phyloP scores from a whole-genome alignment of 1,284 basidiomycete genomes.

The Volvariella volvacea region DNA sequence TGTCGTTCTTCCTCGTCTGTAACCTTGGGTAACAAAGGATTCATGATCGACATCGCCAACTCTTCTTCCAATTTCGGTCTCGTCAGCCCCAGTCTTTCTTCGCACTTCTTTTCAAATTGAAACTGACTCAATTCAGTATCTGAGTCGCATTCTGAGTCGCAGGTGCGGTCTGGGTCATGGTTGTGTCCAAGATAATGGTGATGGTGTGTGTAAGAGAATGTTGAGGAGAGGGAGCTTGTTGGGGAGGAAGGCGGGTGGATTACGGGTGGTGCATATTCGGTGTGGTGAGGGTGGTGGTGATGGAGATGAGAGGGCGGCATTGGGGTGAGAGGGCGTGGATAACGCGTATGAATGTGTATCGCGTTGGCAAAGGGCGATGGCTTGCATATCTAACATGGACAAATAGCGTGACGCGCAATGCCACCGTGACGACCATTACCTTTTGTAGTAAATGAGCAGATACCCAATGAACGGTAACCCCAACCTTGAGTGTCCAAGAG shows the following conservation, averaged over 20 bases:
- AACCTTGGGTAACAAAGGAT: neutral
- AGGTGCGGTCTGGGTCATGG: slow-evolving; percentile 57
- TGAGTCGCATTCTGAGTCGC: slow-evolving; percentile 44
- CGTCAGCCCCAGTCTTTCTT: slow-evolving; percentile 36
- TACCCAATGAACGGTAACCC: too few species aligned
- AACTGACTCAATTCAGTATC: slow-evolving; percentile 40
- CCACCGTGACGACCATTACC: too few species aligned
- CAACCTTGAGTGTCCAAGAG: too few species aligned
- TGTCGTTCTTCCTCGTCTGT: too few species aligned
- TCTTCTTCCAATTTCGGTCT: slow-evolving; percentile 38
- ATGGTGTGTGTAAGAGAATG: too few species aligned
- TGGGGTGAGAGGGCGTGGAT: too few species aligned
- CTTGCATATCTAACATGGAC: too few species aligned
- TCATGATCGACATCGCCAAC: slow-evolving; percentile 21
- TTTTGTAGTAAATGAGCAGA: too few species aligned
- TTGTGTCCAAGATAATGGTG: slow-evolving; percentile 64
- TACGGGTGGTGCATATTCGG: slow-evolving; percentile 59
- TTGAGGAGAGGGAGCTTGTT: slow-evolving; percentile 62
- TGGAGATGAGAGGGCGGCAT: slow-evolving; percentile 7
- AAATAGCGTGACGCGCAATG: too few species aligned
- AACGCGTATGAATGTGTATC: too few species aligned
- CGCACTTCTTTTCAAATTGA: slow-evolving; percentile 47
- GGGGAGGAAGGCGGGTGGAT: slow-evolving; percentile 58
- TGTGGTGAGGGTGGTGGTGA: slow-evolving; percentile 19
- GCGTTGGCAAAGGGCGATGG: too few species aligned